phyloP scores from a whole-genome alignment of 164 flowering plant species.

The Warburgia ugandensis region DNA sequence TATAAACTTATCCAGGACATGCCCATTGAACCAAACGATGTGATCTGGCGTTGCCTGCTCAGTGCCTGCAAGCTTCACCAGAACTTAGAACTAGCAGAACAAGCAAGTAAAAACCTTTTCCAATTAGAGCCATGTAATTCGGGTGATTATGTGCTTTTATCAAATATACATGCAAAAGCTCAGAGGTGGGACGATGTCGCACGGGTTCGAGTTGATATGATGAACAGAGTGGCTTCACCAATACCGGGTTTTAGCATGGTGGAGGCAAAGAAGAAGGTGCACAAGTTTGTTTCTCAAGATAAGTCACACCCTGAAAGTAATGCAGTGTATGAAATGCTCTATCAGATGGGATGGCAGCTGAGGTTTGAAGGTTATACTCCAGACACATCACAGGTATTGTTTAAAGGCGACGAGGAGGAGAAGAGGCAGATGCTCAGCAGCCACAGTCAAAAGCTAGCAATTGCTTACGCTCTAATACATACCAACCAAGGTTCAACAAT shows the following conservation, averaged over 20 bases:
- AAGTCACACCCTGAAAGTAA: constrained; percentile 32
- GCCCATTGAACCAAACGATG: constrained; percentile 61
- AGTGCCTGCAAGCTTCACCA: constrained; percentile 51
- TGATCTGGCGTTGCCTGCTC: constrained; percentile 66
- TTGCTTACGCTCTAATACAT: constrained; percentile 61
- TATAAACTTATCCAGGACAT: constrained; percentile 46
- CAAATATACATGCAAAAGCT: constrained; percentile 54
- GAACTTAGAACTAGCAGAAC: constrained; percentile 41
- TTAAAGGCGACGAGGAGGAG: constrained; percentile 65
- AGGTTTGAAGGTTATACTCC: constrained; percentile 71
- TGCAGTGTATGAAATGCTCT: constrained; percentile 57
- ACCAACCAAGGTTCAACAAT: constrained; percentile 43
- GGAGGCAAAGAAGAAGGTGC: constrained; percentile 43
- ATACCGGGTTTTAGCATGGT: constrained; percentile 55
- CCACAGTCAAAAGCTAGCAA: constrained; percentile 79
- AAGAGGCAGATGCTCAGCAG: constrained; percentile 46
- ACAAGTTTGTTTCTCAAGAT: constrained; percentile 66
- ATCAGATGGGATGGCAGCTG: constrained; percentile 88
- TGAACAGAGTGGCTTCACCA: constrained; percentile 27
- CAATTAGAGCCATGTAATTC: constrained; percentile 26
- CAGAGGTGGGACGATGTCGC: constrained; percentile 53
- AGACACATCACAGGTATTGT: constrained; percentile 52
- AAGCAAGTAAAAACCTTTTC: constrained; percentile 36
- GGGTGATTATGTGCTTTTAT: constrained; percentile 48
- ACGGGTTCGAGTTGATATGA: constrained; percentile 31